These are phyloP conservation scores for Debaryomycetaceae sp. DNA, from an alignment of 1,139 yeast species.

Conservation along the genomic window DNA sequence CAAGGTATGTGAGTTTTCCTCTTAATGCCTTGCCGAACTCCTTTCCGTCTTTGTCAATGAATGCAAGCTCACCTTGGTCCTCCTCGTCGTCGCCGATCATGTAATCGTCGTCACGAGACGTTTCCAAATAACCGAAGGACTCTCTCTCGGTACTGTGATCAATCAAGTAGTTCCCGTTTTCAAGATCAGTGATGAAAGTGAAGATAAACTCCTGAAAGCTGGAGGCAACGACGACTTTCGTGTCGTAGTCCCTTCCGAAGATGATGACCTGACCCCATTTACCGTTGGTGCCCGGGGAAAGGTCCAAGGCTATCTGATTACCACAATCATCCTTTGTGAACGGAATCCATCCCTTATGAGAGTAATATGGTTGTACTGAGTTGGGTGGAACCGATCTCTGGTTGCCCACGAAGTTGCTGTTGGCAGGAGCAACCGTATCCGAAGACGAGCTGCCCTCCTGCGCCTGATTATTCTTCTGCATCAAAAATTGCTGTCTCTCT, in stretches of 20 bases:
- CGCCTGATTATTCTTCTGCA: conserved; percentile 24
- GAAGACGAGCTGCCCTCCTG: conserved; percentile 15
- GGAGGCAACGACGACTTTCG: conserved; percentile 56
- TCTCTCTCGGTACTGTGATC: conserved; percentile 41
- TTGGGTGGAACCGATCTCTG: conserved; percentile 59
- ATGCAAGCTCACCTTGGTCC: conserved; percentile 40
- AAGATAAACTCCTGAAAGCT: conserved; percentile 54
- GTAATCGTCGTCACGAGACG: conserved; percentile 43
- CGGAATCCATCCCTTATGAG: conserved; percentile 61
- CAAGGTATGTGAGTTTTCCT: conserved; percentile 45
- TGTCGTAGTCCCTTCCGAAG: conserved; percentile 63
- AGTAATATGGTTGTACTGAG: conserved; percentile 51
- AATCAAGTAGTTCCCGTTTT: conserved; percentile 49
- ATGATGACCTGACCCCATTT: conserved; percentile 60
- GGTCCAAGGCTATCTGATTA: conserved; percentile 59
- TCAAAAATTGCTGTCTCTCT: conserved; percentile 37
- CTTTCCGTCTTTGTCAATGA: conserved; percentile 31
- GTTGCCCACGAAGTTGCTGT: conserved; percentile 35
- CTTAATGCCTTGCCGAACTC: conserved; percentile 23
- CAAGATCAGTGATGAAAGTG: conserved; percentile 47
- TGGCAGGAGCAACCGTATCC: conserved; percentile 10
- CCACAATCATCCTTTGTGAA: conserved; percentile 56
- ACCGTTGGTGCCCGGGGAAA: conserved; percentile 61
- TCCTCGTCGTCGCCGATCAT: conserved; percentile 50
- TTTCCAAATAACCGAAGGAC: conserved; percentile 28